Base-by-base conservation (phyloP, 768 basidiomycete species). In the Tephrocybe sp. region DNA sequence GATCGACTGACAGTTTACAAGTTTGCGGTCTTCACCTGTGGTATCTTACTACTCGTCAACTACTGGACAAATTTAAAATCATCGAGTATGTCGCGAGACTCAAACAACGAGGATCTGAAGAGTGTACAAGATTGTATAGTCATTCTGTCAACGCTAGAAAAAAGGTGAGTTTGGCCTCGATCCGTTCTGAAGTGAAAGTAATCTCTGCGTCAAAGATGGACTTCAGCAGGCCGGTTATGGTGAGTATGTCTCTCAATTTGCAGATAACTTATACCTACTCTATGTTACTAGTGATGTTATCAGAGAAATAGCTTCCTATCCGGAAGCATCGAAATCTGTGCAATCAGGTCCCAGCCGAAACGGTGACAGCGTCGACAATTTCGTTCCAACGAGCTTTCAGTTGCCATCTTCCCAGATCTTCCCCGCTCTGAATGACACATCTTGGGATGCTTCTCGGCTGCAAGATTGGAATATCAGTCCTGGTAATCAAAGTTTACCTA, bases 81-180 rank as follows among this genome's bases (percentile, higher is more conserved):
- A 51, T 70, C 70, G 27, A 74, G 78, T 6, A 55, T 68, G 24
- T 60, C 67, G 0, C 69, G 69, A 15, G 78, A 83, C 54, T 12
- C 32, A 7, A 65, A 71, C 6, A 64, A 65, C 30, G 68, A 76
- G 46, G 81, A 85, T 39, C 69, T 85, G 66, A 69, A 72, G 36
- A 83, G 82, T 49, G 78, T 88, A 2, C 71, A 80, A 36, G 73
- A 75, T 41, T 86, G 83, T 60, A 71, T 86, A 64, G 66, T 77
- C n/a, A 71, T 78, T 4, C 68, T 87, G 22, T 65, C 67, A 21
- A 57, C 37, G 21, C 69, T 69, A 31, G 77, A 81, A 60, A 52
- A 47, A 35, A 65, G 73, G 75, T 77, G 38, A 69, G 51, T 8
- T n/a, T n/a, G n/a, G n/a, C n/a, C n/a, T n/a, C n/a, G n/a, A n/a